These are phyloP conservation scores for Solanum commersonii DNA, from an alignment of 257 asterid genomes.

Conservation along the genomic window DNA sequence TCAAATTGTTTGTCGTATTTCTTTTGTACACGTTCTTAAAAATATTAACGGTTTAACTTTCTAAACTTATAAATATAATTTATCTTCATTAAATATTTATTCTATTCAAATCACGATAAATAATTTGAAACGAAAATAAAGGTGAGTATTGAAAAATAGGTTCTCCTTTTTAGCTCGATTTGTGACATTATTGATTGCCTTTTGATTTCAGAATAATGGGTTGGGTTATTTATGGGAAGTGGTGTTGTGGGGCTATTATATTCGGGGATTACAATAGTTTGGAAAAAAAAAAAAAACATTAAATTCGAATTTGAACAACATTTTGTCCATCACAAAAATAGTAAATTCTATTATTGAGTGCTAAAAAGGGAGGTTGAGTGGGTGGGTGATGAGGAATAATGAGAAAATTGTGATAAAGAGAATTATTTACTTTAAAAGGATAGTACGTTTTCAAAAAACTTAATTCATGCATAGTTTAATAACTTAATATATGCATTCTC, in stretches of 20 bases:
- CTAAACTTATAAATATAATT: not conserved
- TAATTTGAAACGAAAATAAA: not conserved
- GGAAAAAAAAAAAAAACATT: not conserved
- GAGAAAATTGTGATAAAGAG: not conserved
- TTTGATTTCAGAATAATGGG: not conserved
- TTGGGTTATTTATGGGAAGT: not conserved
- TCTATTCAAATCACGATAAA: not conserved
- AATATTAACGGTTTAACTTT: not conserved
- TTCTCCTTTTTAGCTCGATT: not conserved
- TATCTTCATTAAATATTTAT: not conserved
- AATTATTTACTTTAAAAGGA: not conserved
- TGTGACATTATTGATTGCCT: not conserved
- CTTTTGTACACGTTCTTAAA: not conserved
- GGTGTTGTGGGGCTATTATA: not conserved
- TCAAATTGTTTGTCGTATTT: not conserved
- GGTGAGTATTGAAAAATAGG: not conserved
- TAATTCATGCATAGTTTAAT: not conserved
- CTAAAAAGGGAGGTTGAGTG: not conserved
- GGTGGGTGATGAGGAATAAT: not conserved
- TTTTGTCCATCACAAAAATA: not conserved
- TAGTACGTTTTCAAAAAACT: not conserved
- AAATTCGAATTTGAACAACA: not conserved
- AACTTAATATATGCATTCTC: not conserved
- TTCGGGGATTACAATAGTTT: not conserved
- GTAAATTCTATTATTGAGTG: not conserved